Evolutionary conservation across 257 asterid species (phyloP), one percentile per base, ranked within the genome.

Genomic region (Fraxinus americana): DNA sequence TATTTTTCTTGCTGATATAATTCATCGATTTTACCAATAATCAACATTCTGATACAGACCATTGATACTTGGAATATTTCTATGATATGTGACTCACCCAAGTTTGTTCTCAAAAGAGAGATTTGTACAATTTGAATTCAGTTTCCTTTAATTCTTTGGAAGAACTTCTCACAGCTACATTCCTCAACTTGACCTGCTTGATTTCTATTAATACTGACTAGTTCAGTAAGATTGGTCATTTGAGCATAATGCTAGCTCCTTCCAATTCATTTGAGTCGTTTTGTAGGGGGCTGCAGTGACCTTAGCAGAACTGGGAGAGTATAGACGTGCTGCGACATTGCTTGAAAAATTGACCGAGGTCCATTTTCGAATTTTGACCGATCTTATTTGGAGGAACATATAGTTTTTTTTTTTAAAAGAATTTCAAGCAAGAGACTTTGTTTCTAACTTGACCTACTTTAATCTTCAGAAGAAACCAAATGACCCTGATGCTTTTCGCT

Each of bases 211-310:
- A n/a, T 68, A 7, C 77, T 41, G n/a, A 63, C 36, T 3, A 61
- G 35, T 27, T 63, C 69, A 63, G 13, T 57, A 27, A 63, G 27
- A 9, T 12, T 7, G 11, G 6, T 63, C 69, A 63, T 25, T 25
- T 63, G 69, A 63, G 19, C 19, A 23, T 63, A 27, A 76, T 70
- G 77, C 82, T 79, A 77, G 50, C 79, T 35, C 69, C 63, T 75
- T 48, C n/a, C 75, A 43, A 25, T 79, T 70, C 50, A n/a, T 65
- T 76, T 71, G 35, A 57, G 79, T 71, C 70, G 48, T 78, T 78
- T 77, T 63, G 29, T 83, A 93, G 99, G 99, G 97, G 82, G 93
- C 97, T 86, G 97, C 97, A 70, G 97, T 91, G 75, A 93, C 97
- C 83, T 87, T 95, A 80, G 87, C 89, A 39, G 92, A 95, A 85